Evolutionary conservation across 495 filamentous ascomycete species (phyloP).

Genomic region (Penicillium alfredii): DNA sequence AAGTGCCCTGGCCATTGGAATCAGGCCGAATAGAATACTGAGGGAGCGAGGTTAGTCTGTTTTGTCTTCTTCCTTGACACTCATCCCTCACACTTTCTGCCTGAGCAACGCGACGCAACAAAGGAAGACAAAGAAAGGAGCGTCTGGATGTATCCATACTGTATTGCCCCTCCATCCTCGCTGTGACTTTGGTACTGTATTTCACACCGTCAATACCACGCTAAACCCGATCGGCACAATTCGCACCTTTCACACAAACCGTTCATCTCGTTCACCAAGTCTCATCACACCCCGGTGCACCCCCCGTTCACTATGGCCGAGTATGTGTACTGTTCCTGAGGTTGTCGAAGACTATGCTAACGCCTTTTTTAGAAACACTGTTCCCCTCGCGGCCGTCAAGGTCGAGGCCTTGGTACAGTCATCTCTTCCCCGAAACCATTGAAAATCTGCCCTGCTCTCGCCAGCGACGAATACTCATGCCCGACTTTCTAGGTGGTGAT

Average conservation of each 20-base stretch:
- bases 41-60: too few relatives aligned
- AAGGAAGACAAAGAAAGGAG: too few relatives aligned
- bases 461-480: constrained; percentile 27
- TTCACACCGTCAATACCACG: constrained; percentile 2
- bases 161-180: constrained; percentile 18
- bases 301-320: constrained; percentile 42
- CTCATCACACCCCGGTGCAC: constrained; percentile 23
- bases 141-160: constrained; percentile 18
- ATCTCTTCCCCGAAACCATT: constrained; percentile 16
- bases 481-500: constrained; percentile 66
- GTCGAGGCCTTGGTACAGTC: constrained; percentile 70
- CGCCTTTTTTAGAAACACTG: constrained; percentile 28
- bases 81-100: too few relatives aligned
- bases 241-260: constrained; percentile 43
- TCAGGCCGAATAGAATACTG: too few relatives aligned
- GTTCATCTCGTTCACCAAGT: constrained; percentile 19
- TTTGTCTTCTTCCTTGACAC: too few relatives aligned
- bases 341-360: constrained; percentile 3
- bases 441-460: constrained; percentile 30
- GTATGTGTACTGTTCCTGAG: constrained; percentile 20
- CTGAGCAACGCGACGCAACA: too few relatives aligned
- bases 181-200: background rate
- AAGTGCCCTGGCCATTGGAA: too few relatives aligned
- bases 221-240: constrained; percentile 24
- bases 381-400: constrained; percentile 70